Base-by-base conservation (phyloP, 208 protist species). In the Angomonas desouzai region DNA sequence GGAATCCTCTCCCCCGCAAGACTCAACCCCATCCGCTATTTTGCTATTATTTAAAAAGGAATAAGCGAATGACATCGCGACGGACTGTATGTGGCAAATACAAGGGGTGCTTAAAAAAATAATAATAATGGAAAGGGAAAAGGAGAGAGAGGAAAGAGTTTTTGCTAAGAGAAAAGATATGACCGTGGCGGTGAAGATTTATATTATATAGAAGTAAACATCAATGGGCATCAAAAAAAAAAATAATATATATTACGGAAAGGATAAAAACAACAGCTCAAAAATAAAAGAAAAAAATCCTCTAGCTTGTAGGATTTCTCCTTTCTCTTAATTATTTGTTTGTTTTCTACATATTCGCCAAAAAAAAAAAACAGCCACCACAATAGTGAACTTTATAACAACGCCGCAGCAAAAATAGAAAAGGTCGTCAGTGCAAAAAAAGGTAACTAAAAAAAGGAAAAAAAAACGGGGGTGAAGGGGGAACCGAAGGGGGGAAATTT, bases 391-490 rank as follows among this genome's bases (percentile, higher is more conserved):
- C 29, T 32, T 38, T 32, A 40, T 22, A 62, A 18, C 23, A 11
- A 67, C 22, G 10, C 34, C 34, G 11, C 7, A 27, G 27, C 3
- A 48, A 32, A 27, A 29, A 48, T 49, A 45, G 40, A 62, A 62
- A 45, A 36, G 20, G 48, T 10, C 33, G 16, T 0, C 48, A 27
- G 18, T 22, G 32, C 10, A 11, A 49, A 43, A 45, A 1, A 55
- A 1, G 27, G 40, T 1, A 38, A 72, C 58, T 45, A 64, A 40
- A 49, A 59, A 72, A 68, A 74, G 62, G 38, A 74, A 47, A 66
- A 62, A 74, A 66, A 55, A 58, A 67, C 10, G 58, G 53, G 23
- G 62, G 18, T 66, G 51, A 43, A 53, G 29, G 20, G 34, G 59
- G 25, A 36, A 13, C 2, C 48, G 47, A 25, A 49, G 51, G 38